Base-by-base conservation (phyloP, 2,329 filamentous ascomycete genomes). In the Fusarium piperis region DNA sequence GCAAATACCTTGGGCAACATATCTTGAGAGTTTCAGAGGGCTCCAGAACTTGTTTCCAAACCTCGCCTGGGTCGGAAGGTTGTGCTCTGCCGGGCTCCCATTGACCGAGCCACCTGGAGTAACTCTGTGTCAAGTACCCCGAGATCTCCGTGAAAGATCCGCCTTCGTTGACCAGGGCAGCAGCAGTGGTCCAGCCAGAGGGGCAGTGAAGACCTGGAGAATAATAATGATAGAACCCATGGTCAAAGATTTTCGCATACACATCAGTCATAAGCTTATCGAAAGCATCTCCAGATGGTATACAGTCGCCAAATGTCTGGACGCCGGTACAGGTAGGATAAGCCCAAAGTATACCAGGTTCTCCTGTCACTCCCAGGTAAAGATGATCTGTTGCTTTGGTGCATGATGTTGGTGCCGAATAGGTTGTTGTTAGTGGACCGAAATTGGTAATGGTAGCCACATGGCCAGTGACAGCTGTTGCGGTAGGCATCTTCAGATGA, bases 381-480 rank as follows among this genome's bases (percentile, higher is more conserved):
- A 57, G 16, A 12, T 66, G 18, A n/a, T 66, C 56, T 20, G 67
- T 64, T 41, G 53, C 58, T 0, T 64, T 65, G 7, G 39, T 35
- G 59, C 77, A 78, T 11, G 74, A 67, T 3, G 72, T 38, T 2
- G 75, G 73, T 2, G 74, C 66, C 6, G 73, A 75, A 53, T 72
- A 78, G 30, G 65, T 71, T 4, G 77, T 76, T 30, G 77, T 78
- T 30, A 79, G 57, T 0, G 75, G 76, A 6, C 77, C 76, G 32
- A 78, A 35, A 46, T 79, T 78, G 44, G 72, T 73, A 52, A 79
- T 56, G 20, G 65, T 60, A 13, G 39, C 39, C 23, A 0, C 11
- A 3, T 60, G 57, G 8, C 73, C 68, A 32, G 64, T 67, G 41
- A 55, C 53, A 26, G 63, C 28, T 13, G 72, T 77, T 6, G 58